Evolutionary conservation across 2,329 filamentous ascomycete species (phyloP).

Genomic region (Apiospora sp.): DNA sequence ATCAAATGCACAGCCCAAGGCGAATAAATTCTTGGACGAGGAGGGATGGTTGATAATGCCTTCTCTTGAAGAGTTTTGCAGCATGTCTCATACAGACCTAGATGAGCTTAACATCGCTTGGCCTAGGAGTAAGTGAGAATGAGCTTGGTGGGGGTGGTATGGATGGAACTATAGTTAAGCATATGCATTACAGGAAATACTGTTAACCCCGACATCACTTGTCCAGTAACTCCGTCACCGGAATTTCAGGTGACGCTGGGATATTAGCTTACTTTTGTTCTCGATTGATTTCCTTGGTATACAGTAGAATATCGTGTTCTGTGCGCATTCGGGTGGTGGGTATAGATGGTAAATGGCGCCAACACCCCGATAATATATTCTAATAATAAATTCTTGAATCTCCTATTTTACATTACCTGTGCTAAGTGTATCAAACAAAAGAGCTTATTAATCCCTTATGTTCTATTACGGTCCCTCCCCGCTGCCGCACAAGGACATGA

Average conservation of each 20-base stretch:
- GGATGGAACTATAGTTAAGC: neutral
- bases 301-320: neutral
- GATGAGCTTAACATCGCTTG: neutral
- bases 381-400: neutral
- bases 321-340: neutral
- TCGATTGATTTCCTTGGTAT: neutral
- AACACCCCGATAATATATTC: neutral
- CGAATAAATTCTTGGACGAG: neutral
- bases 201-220: neutral
- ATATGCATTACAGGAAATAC: neutral
- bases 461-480: neutral
- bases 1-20: constrained; percentile 4
- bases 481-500: neutral
- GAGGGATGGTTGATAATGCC: neutral
- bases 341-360: neutral
- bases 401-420: neutral
- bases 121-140: constrained; percentile 7
- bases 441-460: neutral
- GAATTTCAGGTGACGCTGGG: neutral
- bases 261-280: neutral
- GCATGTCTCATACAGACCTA: neutral
- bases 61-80: neutral
- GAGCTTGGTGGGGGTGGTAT: neutral
- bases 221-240: neutral
- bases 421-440: neutral